Evolutionary conservation across 306 rosid species (phyloP).

Genomic region (Pyrus communis): DNA sequence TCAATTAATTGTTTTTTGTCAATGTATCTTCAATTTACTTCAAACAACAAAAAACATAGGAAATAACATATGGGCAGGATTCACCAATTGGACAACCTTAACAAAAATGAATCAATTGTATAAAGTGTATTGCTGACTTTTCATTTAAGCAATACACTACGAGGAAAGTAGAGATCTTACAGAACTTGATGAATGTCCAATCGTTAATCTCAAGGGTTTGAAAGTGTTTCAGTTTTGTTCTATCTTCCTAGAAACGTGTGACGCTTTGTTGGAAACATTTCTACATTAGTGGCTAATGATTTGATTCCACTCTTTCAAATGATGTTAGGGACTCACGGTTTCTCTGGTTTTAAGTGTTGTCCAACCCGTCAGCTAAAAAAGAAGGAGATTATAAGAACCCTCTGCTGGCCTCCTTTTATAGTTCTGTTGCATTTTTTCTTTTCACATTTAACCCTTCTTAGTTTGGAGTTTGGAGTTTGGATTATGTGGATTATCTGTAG

Average conservation of each 20-base stretch:
- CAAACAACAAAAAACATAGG: no score
- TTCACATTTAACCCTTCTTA: not conserved
- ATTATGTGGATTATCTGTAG: conserved; percentile 1
- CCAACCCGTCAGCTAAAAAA: not conserved
- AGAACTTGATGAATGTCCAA: not conserved
- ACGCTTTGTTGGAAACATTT: not conserved
- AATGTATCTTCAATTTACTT: no score
- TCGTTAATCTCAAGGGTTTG: not conserved
- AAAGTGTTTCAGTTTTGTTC: not conserved
- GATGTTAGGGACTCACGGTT: not conserved
- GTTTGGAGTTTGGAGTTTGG: not conserved
- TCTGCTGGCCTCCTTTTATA: not conserved
- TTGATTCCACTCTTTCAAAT: not conserved
- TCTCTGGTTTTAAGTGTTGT: not conserved
- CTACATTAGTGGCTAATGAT: not conserved
- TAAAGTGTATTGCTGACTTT: not conserved
- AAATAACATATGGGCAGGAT: not conserved
- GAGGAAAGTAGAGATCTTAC: not conserved
- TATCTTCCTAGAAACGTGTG: not conserved
- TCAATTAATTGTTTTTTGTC: no score
- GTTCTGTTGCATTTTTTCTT: not conserved
- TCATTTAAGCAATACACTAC: not conserved
- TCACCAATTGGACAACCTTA: not conserved
- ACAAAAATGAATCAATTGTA: not conserved
- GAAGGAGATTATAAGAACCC: not conserved